Percentiles rank a stretch among this genome's conserved stretches.
Evolutionary conservation across 2,329 filamentous ascomycete species (phyloP).

Genomic region (Botrytis hyacinthi): DNA sequence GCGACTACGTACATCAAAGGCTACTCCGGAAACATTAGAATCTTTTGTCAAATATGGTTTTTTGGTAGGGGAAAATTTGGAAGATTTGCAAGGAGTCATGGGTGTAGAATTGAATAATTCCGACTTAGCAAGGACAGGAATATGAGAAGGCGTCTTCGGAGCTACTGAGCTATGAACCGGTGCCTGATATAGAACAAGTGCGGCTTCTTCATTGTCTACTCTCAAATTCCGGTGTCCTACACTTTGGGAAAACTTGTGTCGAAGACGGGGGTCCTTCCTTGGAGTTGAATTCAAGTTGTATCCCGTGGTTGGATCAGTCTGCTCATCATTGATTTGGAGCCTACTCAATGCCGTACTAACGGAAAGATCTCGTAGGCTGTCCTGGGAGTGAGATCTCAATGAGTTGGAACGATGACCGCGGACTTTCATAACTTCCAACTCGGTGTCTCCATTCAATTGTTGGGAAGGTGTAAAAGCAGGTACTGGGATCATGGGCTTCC

Average conservation of each 20-base stretch:
- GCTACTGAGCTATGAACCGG: constrained; percentile 32
- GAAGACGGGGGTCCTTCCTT: constrained; percentile 23
- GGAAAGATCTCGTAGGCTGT: constrained; percentile 39
- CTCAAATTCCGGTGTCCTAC: constrained; percentile 28
- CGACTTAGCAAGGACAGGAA: constrained; percentile 37
- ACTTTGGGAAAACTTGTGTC: constrained; percentile 31
- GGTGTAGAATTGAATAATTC: constrained; percentile 29
- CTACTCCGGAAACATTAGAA: constrained; percentile 68
- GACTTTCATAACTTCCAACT: constrained; percentile 32
- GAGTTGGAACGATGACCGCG: constrained; percentile 36
- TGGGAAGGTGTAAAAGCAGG: constrained; percentile 35
- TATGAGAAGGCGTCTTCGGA: constrained; percentile 39
- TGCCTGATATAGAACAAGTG: constrained; percentile 34
- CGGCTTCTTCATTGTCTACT: constrained; percentile 29
- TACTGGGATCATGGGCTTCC: constrained; percentile 51
- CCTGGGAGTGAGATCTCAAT: constrained; percentile 28
- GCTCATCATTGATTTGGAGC: constrained; percentile 33
- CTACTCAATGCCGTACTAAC: constrained; percentile 41
- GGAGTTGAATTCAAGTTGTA: constrained; percentile 24
- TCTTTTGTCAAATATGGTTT: constrained; percentile 63
- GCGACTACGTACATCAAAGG: constrained; percentile 75
- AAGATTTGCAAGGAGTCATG: constrained; percentile 44
- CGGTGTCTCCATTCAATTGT: constrained; percentile 28
- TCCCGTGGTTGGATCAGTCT: constrained; percentile 24
- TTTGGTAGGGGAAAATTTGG: constrained; percentile 42